Conservation (phyloP, 2,329 filamentous ascomycete genomes). For the Neonectria coccinea region DNA sequence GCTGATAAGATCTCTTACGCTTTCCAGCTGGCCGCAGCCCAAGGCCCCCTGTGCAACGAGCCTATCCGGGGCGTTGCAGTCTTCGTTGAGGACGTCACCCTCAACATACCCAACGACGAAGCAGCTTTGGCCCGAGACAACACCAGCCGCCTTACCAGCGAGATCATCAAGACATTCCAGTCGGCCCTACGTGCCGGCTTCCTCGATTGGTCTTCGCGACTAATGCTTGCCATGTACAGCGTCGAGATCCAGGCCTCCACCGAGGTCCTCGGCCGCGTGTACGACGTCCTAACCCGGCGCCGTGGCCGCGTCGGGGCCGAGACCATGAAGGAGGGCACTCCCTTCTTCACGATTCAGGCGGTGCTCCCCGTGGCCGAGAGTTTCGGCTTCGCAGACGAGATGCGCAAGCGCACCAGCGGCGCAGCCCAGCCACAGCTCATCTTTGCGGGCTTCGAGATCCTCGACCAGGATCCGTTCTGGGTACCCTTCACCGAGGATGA, state of each 20-base stretch:
- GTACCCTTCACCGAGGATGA: conserved; percentile 97
- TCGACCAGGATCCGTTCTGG: conserved; percentile 98
- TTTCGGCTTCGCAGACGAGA: conserved; percentile 96
- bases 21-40: conserved; percentile 90
- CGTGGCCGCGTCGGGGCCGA: conserved; percentile 91
- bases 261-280: conserved; percentile 94
- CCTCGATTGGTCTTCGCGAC: conserved; percentile 94
- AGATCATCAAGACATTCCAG: conserved; percentile 90
- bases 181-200: conserved; percentile 87
- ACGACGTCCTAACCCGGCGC: conserved; percentile 95
- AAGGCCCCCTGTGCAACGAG: conserved; percentile 92
- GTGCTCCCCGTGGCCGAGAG: conserved; percentile 92
- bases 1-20: conserved; percentile 92
- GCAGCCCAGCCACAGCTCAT: conserved; percentile 92
- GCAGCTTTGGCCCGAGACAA: conserved; percentile 70
- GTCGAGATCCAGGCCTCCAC: conserved; percentile 97
- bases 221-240: conserved; percentile 97
- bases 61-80: conserved; percentile 94
- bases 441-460: conserved; percentile 90
- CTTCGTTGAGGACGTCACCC: conserved; percentile 82
- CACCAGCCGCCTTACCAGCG: conserved; percentile 86
- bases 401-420: conserved; percentile 91
- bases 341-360: conserved; percentile 94
- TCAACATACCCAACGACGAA: conserved; percentile 67
- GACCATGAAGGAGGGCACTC: conserved; percentile 92